These are phyloP conservation scores for Pinus tabuliformis DNA, from an alignment of 75 land plant species.

Conservation along the genomic window DNA sequence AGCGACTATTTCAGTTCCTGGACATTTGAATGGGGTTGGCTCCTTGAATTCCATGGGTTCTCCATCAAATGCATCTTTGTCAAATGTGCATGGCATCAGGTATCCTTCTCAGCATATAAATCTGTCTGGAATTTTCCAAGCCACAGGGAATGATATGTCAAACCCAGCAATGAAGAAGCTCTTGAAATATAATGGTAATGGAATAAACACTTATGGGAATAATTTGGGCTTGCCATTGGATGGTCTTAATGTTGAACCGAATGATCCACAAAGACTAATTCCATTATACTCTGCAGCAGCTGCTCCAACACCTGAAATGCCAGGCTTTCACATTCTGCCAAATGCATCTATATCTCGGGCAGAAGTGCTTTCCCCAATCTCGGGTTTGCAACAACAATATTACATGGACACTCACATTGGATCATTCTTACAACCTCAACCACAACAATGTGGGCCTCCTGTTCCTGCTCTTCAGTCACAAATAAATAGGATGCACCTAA, in stretches of 20 bases:
- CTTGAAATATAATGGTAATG: not conserved
- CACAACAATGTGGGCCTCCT: not conserved
- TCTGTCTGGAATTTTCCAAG: not conserved
- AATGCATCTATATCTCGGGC: slow-evolving; percentile 10
- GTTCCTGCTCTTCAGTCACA: not conserved
- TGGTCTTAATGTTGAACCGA: not conserved
- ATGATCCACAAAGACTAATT: not conserved
- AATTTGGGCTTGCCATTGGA: not conserved
- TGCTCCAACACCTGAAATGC: slow-evolving; percentile 4
- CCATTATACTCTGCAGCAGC: slow-evolving; percentile 2
- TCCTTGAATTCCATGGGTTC: slow-evolving; percentile 7
- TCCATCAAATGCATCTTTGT: not conserved
- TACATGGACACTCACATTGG: slow-evolving; percentile 1
- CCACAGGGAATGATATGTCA: not conserved
- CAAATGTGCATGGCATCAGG: slow-evolving; percentile 3
- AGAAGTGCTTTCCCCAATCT: slow-evolving; percentile 1
- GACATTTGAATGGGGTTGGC: slow-evolving; percentile 13
- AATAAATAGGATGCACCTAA: not conserved
- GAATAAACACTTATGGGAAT: slow-evolving; percentile 7
- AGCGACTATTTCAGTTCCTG: slow-evolving; percentile 9
- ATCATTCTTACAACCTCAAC: slow-evolving; percentile 3
- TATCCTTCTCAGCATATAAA: slow-evolving; percentile 6
- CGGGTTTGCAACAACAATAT: slow-evolving; percentile 6
- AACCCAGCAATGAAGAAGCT: slow-evolving; percentile 10
- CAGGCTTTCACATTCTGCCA: slow-evolving; percentile 11